phyloP scores from a whole-genome alignment of 805 yeast genomes.

The Candida takata region DNA sequence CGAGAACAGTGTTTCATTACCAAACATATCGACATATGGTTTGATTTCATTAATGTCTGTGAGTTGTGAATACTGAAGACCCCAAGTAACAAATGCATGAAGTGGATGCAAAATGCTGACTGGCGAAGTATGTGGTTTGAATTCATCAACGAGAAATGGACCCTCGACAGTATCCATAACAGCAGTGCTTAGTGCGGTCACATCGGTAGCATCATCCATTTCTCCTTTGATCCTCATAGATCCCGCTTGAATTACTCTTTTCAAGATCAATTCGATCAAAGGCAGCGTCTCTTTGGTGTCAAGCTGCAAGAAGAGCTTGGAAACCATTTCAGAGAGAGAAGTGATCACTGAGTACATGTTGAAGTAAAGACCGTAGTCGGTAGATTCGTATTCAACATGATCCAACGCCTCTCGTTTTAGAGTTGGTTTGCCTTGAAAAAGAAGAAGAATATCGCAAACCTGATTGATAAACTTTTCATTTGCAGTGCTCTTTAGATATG shows the following conservation, averaged over 20 bases:
- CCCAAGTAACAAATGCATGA: conserved; percentile 66
- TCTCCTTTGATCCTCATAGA: background rate
- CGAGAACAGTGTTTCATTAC: background rate
- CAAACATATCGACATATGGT: background rate
- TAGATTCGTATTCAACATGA: conserved; percentile 88
- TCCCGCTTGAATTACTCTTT: conserved; percentile 6
- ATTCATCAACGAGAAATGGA: conserved; percentile 27
- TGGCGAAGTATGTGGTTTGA: conserved; percentile 37
- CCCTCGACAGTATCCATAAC: conserved; percentile 21
- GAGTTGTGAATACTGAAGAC: conserved; percentile 45
- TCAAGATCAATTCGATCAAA: conserved; percentile 7
- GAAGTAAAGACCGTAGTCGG: conserved; percentile 43
- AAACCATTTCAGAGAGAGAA: conserved; percentile 50
- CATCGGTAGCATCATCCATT: conserved; percentile 7
- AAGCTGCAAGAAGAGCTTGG: conserved; percentile 32
- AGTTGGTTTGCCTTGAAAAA: conserved; percentile 76
- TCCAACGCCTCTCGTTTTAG: conserved; percentile 65
- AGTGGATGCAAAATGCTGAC: conserved; percentile 77
- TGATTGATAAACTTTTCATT: conserved; percentile 42
- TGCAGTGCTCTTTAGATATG: conserved; percentile 41
- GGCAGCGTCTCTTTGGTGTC: background rate
- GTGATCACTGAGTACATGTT: conserved; percentile 51
- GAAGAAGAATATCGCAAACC: conserved; percentile 54
- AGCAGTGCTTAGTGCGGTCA: conserved; percentile 2
- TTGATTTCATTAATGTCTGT: conserved; percentile 8